Evolutionary conservation across 2,329 filamentous ascomycete species (phyloP).

Genomic region (Colletotrichum limetticola): DNA sequence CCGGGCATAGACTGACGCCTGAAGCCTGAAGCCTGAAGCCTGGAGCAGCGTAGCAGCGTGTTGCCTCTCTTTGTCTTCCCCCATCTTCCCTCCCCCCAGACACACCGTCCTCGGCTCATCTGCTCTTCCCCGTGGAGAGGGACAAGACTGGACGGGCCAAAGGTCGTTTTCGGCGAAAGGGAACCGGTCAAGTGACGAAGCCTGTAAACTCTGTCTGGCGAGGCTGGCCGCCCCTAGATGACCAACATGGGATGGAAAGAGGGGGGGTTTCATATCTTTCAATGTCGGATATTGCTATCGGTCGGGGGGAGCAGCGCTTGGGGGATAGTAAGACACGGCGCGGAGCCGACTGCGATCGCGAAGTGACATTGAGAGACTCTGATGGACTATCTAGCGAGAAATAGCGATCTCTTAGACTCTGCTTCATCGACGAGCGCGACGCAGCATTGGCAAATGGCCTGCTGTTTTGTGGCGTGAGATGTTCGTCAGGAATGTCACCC

Average conservation of each 20-base stretch:
- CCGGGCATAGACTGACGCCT: background rate
- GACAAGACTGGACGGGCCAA: background rate
- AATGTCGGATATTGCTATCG: constrained; percentile 19
- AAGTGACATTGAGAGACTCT: background rate
- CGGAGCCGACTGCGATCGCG: constrained; percentile 23
- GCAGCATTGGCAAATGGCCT: constrained; percentile 1
- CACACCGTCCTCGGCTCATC: background rate
- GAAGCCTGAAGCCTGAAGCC: background rate
- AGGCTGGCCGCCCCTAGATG: constrained; percentile 17
- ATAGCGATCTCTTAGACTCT: background rate
- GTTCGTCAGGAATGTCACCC: constrained; percentile 1
- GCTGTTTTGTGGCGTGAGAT: background rate
- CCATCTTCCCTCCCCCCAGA: background rate
- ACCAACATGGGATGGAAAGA: constrained; percentile 18
- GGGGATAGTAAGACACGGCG: background rate
- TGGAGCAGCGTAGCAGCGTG: background rate
- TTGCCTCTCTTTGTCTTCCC: background rate
- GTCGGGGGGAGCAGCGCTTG: background rate
- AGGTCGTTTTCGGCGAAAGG: constrained; percentile 18
- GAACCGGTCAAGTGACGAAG: constrained; percentile 24
- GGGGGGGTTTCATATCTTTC: constrained; percentile 28
- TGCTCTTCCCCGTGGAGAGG: background rate
- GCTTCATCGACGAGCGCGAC: background rate
- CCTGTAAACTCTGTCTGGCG: constrained; percentile 24
- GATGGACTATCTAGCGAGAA: no score